Percentiles rank a stretch among this genome's conserved stretches.
Evolutionary conservation across 2,329 filamentous ascomycete genomes (phyloP).

Genomic region (Alternaria solani): DNA sequence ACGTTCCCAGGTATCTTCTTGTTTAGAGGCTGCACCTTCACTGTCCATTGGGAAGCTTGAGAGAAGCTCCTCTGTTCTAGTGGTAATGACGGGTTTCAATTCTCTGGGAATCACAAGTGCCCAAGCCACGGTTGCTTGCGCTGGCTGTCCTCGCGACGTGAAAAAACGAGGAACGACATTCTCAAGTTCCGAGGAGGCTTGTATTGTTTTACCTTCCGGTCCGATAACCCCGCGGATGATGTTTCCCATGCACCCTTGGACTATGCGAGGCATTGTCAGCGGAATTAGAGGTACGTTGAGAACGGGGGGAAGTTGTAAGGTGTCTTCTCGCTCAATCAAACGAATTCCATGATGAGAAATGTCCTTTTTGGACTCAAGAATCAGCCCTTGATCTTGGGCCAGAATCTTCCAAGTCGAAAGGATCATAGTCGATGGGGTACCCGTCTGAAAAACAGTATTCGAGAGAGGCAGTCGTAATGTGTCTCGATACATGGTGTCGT

Average conservation of each 20-base stretch:
- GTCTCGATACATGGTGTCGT: constrained; percentile 9
- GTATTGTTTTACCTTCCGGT: constrained; percentile 54
- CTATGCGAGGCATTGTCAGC: constrained; percentile 68
- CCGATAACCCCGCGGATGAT: constrained; percentile 73
- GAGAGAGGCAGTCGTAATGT: constrained; percentile 70
- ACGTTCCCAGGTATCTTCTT: constrained; percentile 18
- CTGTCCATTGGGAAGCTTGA: background rate
- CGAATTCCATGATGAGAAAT: constrained; percentile 29
- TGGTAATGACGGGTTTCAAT: background rate
- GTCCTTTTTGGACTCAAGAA: constrained; percentile 18
- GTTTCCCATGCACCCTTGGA: constrained; percentile 76
- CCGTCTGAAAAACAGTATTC: constrained; percentile 80
- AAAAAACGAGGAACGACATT: constrained; percentile 67
- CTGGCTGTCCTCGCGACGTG: constrained; percentile 49
- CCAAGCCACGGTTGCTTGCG: constrained; percentile 71
- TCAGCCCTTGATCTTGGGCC: constrained; percentile 2
- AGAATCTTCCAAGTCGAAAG: constrained; percentile 32
- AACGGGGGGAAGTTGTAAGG: constrained; percentile 4
- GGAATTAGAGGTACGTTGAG: constrained; percentile 65
- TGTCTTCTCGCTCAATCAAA: constrained; percentile 2
- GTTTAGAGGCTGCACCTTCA: background rate
- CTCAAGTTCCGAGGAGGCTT: constrained; percentile 78
- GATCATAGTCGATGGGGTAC: constrained; percentile 51
- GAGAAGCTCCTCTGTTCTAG: constrained; percentile 19
- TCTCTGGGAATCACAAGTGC: constrained; percentile 68